These are phyloP conservation scores for Aspergillus ellipticus DNA, from an alignment of 495 filamentous ascomycete genomes.

Conservation along the genomic window DNA sequence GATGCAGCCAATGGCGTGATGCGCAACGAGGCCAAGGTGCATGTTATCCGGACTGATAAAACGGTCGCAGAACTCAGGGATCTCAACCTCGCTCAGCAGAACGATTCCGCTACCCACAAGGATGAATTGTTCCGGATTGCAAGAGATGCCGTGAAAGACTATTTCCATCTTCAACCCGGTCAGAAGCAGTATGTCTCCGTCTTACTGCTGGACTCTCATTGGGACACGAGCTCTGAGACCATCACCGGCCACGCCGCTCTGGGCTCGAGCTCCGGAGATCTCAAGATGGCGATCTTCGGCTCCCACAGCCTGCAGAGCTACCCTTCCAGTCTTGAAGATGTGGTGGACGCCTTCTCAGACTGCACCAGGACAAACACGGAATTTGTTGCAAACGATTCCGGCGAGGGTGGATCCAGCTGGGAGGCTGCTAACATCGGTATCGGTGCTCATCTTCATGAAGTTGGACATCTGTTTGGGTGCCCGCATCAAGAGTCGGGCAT, in stretches of 20 bases:
- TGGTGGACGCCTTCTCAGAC: constrained; percentile 80
- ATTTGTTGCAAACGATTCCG: constrained; percentile 77
- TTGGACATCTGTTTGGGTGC: constrained; percentile 81
- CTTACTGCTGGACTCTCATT: constrained; percentile 79
- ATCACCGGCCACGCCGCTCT: constrained; percentile 81
- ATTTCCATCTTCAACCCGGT: constrained; percentile 69
- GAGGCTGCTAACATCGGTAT: constrained; percentile 89
- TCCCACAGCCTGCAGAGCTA: constrained; percentile 88
- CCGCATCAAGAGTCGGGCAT: constrained; percentile 83
- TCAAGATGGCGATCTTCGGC: constrained; percentile 84
- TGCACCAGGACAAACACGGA: constrained; percentile 82
- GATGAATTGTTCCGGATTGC: constrained; percentile 73
- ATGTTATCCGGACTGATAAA: constrained; percentile 76
- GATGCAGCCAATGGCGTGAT: constrained; percentile 65
- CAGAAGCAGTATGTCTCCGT: constrained; percentile 85
- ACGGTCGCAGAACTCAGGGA: constrained; percentile 80
- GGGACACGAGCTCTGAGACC: constrained; percentile 66
- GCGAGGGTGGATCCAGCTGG: constrained; percentile 83
- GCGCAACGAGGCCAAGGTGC: constrained; percentile 86
- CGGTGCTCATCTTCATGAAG: constrained; percentile 86
- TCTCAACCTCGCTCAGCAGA: constrained; percentile 76
- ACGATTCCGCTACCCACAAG: constrained; percentile 59
- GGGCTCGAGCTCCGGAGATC: constrained; percentile 60
- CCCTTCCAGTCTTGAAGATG: constrained; percentile 77
- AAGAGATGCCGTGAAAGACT: constrained; percentile 64